Conservation (phyloP, 2,329 filamentous ascomycete species). For the Ramularia endophylla region DNA sequence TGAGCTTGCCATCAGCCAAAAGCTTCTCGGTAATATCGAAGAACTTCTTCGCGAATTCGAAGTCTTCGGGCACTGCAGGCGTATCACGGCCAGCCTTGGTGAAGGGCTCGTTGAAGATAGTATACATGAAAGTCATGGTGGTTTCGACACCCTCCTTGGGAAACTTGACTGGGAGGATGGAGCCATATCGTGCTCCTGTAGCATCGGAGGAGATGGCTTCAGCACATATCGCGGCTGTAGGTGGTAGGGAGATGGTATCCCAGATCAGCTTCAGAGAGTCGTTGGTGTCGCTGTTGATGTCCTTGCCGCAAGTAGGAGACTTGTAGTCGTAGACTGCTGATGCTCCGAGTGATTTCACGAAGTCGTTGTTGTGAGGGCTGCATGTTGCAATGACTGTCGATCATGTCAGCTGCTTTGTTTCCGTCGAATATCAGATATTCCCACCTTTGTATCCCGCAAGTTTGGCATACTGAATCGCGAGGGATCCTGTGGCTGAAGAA, state of each 20-base stretch:
- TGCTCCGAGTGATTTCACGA: constrained; percentile 42
- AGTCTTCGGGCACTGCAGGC: constrained; percentile 31
- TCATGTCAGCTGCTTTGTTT: no score
- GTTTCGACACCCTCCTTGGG: constrained; percentile 16
- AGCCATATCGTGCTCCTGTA: constrained; percentile 18
- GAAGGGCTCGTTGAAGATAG: constrained; percentile 23
- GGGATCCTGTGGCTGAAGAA: constrained; percentile 44
- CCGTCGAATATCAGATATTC: no score
- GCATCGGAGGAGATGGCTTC: constrained; percentile 20
- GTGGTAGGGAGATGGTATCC: constrained; percentile 21
- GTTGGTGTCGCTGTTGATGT: constrained; percentile 35
- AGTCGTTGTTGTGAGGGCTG: constrained; percentile 44
- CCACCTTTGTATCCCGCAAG: constrained; percentile 28
- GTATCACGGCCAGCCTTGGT: constrained; percentile 16
- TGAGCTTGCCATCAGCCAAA: constrained; percentile 39
- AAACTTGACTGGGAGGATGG: constrained; percentile 20
- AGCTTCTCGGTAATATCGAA: constrained; percentile 35
- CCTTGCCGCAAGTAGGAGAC: constrained; percentile 34
- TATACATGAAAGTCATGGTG: constrained; percentile 24
- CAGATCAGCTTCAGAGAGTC: constrained; percentile 20
- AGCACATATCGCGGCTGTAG: constrained; percentile 20
- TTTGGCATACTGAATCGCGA: constrained; percentile 47
- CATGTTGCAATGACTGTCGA: constrained; percentile 40
- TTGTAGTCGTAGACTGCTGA: constrained; percentile 47
- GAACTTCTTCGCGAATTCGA: constrained; percentile 40